Evolutionary conservation across 78 protist genomes (phyloP).

Genomic region (Andalucia godoyi): DNA sequence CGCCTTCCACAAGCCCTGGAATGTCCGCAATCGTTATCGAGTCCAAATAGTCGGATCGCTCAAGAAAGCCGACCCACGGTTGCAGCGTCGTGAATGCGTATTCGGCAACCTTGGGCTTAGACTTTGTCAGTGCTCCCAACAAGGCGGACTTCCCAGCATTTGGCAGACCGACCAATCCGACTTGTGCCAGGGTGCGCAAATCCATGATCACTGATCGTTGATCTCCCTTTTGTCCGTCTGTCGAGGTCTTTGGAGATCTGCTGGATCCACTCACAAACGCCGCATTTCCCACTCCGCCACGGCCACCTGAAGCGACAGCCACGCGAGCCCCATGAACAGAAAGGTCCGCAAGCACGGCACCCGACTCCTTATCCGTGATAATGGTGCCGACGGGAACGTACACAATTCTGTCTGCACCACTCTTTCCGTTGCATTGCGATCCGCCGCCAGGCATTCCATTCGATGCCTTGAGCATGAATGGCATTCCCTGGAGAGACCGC

Average conservation of each 20-base stretch:
- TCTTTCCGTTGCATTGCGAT: not conserved
- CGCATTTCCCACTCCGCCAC: slow-evolving; percentile 6
- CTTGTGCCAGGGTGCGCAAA: slow-evolving; percentile 38
- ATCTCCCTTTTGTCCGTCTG: slow-evolving; percentile 4
- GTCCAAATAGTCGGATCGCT: not conserved
- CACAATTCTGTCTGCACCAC: not conserved
- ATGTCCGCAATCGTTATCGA: slow-evolving; percentile 21
- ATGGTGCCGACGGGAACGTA: slow-evolving; percentile 1
- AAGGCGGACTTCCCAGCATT: slow-evolving; percentile 49
- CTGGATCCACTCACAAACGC: not conserved
- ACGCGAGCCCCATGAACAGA: not conserved
- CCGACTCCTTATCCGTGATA: not conserved
- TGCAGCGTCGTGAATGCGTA: slow-evolving; percentile 64
- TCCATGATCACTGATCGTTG: not conserved
- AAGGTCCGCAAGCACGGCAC: not conserved
- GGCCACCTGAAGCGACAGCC: not conserved
- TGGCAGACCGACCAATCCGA: slow-evolving; percentile 47
- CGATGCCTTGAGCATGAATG: too few species aligned
- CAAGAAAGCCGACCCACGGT: slow-evolving; percentile 20
- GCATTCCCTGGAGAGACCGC: not conserved
- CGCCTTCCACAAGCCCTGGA: slow-evolving; percentile 58
- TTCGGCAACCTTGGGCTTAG: slow-evolving; percentile 28
- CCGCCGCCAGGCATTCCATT: slow-evolving; percentile 1
- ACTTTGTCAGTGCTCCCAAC: slow-evolving; percentile 1
- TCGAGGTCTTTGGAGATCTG: not conserved